Base-by-base conservation (phyloP, 352 stramenopile species). In the Phytophthora hibernalis region DNA sequence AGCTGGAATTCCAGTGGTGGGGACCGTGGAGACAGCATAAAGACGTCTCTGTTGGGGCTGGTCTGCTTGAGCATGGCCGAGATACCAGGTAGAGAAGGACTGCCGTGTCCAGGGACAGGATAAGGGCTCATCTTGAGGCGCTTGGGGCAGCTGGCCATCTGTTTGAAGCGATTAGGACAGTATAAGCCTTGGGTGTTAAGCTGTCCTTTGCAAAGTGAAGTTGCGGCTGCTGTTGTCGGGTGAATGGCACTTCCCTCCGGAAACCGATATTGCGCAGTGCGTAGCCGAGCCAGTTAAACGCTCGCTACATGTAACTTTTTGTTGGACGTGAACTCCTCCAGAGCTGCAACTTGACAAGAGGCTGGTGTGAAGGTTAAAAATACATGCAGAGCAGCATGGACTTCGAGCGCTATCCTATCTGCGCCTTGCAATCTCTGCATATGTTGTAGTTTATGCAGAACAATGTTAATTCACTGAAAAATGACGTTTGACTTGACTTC, bases 61-160 rank as follows among this genome's bases (percentile, higher is more conserved):
- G 50, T 37, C 35, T 65, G 57, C 12, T 76, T 53, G 31, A 76
- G 43, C 62, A 76, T 69, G 12, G 63, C 57, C 9, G 57, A 72
- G 0, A 76, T 31, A 0, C 68, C 62, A 15, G 68, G 68, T 18
- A 76, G 44, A 6, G 62, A 49, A n/a, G 68, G 45, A 38, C 54
- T 75, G 47, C 51, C 60, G 13, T 35, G 9, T 1, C 8, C 37
- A 44, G 37, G n/a, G 49, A 30, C 49, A n/a, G 44, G 12, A 52
- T 52, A 52, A 52, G 40, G 35, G 18, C 40, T 47, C 18, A 63
- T 21, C 60, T 65, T 61, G 28, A 57, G 60, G n/a, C 54, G 54
- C 42, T 69, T 66, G 33, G 54, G 8, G 51, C 54, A 69, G 60
- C 43, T 68, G 31, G n/a, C 16, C 37, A 47, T 47, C 40, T 22